Evolutionary conservation across 331 rosid species (phyloP).

Genomic region (Phaseolus coccineus): DNA sequence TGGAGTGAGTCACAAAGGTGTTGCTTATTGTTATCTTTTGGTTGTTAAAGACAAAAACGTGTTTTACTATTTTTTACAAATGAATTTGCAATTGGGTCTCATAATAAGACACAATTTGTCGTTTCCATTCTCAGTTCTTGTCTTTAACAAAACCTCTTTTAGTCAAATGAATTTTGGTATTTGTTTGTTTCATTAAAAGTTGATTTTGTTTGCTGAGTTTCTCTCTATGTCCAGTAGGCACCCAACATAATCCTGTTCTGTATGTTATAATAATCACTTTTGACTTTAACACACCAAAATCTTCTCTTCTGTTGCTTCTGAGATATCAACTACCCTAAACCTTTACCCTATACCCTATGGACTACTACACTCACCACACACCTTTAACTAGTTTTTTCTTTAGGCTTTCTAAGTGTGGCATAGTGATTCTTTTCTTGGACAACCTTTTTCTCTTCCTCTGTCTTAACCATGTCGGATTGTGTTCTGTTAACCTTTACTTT

Average conservation of each 20-base stretch:
- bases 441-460: slow-evolving; percentile 25
- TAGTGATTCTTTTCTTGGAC: slow-evolving; percentile 6
- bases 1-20: neutral
- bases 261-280: slow-evolving; percentile 48
- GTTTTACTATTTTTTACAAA: slow-evolving; percentile 17
- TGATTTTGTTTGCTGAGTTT: slow-evolving; percentile 45
- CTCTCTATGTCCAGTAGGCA: slow-evolving; percentile 58
- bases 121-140: slow-evolving; percentile 31
- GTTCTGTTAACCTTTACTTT: slow-evolving; percentile 23
- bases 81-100: slow-evolving; percentile 23
- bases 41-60: slow-evolving; percentile 16
- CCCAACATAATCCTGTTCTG: slow-evolving; percentile 59
- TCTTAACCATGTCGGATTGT: slow-evolving; percentile 43
- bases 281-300: slow-evolving; percentile 50
- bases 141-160: slow-evolving; percentile 25
- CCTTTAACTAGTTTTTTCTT: slow-evolving; percentile 22
- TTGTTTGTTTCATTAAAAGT: slow-evolving; percentile 39
- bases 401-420: slow-evolving; percentile 15
- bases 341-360: neutral
- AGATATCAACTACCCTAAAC: slow-evolving; percentile 45
- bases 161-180: neutral
- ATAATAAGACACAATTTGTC: slow-evolving; percentile 14
- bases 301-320: slow-evolving; percentile 31
- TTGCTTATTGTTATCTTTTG: neutral
- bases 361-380: neutral